Conservation (phyloP, 2,329 filamentous ascomycete genomes). For the Chrysoporthe cubensis region DNA sequence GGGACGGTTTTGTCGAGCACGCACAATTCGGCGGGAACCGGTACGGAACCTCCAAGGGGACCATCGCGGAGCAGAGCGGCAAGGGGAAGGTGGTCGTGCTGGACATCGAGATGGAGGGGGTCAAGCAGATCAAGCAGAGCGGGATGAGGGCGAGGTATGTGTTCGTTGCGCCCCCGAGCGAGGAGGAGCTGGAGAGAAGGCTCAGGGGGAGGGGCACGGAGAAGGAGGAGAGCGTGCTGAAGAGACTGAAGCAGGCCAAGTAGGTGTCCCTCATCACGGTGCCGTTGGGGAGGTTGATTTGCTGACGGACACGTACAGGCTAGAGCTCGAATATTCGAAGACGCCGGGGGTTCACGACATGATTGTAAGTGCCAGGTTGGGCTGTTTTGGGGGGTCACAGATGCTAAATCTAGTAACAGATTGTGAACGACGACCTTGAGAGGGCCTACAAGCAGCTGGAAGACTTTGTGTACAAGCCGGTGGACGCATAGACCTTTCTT, state of each 20-base stretch:
- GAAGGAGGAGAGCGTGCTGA: conserved; percentile 70
- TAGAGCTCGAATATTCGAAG: conserved; percentile 75
- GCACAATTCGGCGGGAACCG: conserved; percentile 84
- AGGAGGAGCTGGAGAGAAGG: conserved; percentile 74
- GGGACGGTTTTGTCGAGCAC: conserved; percentile 79
- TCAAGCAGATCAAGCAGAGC: conserved; percentile 87
- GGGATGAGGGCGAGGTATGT: conserved; percentile 77
- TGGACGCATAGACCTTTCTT: conserved; percentile 15
- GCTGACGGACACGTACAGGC: conserved; percentile 31
- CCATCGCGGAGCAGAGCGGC: conserved; percentile 74
- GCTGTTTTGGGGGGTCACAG: not conserved
- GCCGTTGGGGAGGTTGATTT: not conserved
- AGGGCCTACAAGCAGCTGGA: conserved; percentile 58
- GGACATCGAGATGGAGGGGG: conserved; percentile 98
- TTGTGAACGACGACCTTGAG: conserved; percentile 50
- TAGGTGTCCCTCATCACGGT: not conserved
- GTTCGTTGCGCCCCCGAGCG: conserved; percentile 80
- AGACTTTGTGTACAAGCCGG: conserved; percentile 49
- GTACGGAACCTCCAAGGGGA: conserved; percentile 83
- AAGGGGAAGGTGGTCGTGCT: conserved; percentile 78
- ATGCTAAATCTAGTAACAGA: conserved; percentile 26
- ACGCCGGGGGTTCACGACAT: conserved; percentile 61
- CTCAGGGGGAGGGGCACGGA: conserved; percentile 80
- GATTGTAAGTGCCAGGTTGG: conserved; percentile 30
- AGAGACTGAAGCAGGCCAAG: conserved; percentile 72